Conservation (phyloP, 2,329 filamentous ascomycete species). For the Anthostomella pinea region DNA sequence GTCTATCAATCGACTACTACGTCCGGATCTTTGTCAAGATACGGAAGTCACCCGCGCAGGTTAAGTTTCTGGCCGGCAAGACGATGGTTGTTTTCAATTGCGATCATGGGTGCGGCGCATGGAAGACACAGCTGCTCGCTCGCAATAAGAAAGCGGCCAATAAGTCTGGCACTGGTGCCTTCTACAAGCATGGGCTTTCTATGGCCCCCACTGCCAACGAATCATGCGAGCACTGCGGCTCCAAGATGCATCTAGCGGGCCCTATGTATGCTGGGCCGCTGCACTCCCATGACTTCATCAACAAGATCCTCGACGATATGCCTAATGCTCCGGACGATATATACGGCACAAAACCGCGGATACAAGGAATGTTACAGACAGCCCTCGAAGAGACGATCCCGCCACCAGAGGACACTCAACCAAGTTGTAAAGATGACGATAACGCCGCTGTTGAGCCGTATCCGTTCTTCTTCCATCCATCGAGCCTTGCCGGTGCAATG, state of each 20-base stretch:
- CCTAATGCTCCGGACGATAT: constrained; percentile 62
- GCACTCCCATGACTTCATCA: constrained; percentile 80
- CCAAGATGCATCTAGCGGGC: constrained; percentile 81
- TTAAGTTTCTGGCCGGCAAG: constrained; percentile 87
- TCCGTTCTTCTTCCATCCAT: constrained; percentile 85
- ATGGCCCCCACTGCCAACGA: constrained; percentile 65
- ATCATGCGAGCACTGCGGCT: constrained; percentile 78
- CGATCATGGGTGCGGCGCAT: constrained; percentile 86
- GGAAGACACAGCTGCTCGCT: constrained; percentile 77
- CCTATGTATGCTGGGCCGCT: constrained; percentile 94
- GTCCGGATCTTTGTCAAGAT: constrained; percentile 84
- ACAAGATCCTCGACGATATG: constrained; percentile 71
- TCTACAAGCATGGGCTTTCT: constrained; percentile 76
- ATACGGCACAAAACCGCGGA: constrained; percentile 76
- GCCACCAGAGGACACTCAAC: constrained; percentile 26
- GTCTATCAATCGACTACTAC: constrained; percentile 95
- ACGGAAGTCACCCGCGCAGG: constrained; percentile 73
- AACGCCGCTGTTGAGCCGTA: constrained; percentile 67
- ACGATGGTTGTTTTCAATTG: constrained; percentile 94
- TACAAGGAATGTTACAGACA: constrained; percentile 88
- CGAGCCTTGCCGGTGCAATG: constrained; percentile 69
- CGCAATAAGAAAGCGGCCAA: constrained; percentile 64
- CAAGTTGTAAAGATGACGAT: constrained; percentile 40
- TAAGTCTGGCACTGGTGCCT: constrained; percentile 67
- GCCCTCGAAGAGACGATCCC: constrained; percentile 70